Percentiles rank a stretch among this genome's conserved stretches.
These are phyloP conservation scores for Viola pubescens DNA, from an alignment of 441 rosid genomes.

Conservation along the genomic window DNA sequence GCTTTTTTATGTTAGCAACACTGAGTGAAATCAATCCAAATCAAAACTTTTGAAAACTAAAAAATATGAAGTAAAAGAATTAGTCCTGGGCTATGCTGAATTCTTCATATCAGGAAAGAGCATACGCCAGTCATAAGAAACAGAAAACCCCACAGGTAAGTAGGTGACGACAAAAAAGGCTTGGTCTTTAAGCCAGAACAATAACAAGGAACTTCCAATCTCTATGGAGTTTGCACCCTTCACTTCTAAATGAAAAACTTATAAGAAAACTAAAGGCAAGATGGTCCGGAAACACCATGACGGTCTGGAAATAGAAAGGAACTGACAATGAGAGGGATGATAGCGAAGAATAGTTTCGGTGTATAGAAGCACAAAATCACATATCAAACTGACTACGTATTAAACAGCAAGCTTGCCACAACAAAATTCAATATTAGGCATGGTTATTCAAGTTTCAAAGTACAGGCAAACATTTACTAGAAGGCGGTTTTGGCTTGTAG, in stretches of 20 bases:
- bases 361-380: not conserved
- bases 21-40: not conserved
- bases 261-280: not conserved
- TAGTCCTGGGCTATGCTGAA: not conserved
- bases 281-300: not conserved
- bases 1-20: slow-evolving; percentile 1
- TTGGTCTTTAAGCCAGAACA: not conserved
- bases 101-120: too few relatives aligned
- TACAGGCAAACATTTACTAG: too few relatives aligned
- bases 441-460: not conserved
- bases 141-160: too few relatives aligned
- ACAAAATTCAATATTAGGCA: not conserved
- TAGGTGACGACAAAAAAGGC: too few relatives aligned
- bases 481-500: too few relatives aligned
- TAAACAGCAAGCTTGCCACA: slow-evolving; percentile 3
- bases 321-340: not conserved
- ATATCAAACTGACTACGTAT: not conserved
- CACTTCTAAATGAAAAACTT: not conserved
- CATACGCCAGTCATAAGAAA: too few relatives aligned
- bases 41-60: not conserved
- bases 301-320: not conserved
- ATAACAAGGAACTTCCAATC: not conserved
- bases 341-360: not conserved
- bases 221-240: not conserved
- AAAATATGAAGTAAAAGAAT: not conserved